Conservation (phyloP, 139 green algal genomes). For the Tetraselmis striata region DNA sequence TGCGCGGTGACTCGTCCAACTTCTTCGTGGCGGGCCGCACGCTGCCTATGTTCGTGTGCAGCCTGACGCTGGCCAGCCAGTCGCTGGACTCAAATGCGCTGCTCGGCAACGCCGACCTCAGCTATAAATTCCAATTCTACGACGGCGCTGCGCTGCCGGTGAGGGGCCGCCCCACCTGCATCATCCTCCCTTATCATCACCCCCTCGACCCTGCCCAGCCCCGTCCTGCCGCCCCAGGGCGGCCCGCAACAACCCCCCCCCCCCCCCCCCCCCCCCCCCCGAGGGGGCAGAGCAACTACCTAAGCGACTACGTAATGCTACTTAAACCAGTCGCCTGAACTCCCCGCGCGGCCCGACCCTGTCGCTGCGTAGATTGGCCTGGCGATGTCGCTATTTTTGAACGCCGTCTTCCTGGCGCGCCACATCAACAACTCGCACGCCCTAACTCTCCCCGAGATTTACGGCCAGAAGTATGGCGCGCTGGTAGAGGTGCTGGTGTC, state of each 20-base stretch:
- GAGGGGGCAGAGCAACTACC: no score
- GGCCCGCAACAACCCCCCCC: no score
- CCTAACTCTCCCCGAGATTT: constrained; percentile 30
- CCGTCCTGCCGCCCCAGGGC: no score
- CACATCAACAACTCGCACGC: constrained; percentile 29
- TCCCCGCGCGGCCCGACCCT: no score
- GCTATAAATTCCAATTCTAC: constrained; percentile 30
- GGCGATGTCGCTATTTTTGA: constrained; percentile 32
- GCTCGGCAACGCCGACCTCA: constrained; percentile 23
- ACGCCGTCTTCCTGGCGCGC: constrained; percentile 15
- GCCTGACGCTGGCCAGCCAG: constrained; percentile 21
- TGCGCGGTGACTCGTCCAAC: constrained; percentile 12
- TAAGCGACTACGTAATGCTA: no score
- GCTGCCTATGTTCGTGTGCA: constrained; percentile 25
- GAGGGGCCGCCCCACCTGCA: no score
- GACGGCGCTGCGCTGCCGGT: constrained; percentile 37
- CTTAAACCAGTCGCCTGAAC: no score
- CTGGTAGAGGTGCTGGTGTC: constrained; percentile 29
- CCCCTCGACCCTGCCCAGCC: no score
- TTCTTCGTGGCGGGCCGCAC: constrained; percentile 31
- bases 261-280: no score
- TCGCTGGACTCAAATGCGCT: constrained; percentile 38
- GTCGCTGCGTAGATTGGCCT: no score
- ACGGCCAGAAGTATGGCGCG: constrained; percentile 18
- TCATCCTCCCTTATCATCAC: no score